A percentile compares a stretch with the other conserved stretches of the same genome.
These are phyloP conservation scores for Colletotrichum lini DNA, from an alignment of 2,329 filamentous ascomycete genomes.

Conservation along the genomic window DNA sequence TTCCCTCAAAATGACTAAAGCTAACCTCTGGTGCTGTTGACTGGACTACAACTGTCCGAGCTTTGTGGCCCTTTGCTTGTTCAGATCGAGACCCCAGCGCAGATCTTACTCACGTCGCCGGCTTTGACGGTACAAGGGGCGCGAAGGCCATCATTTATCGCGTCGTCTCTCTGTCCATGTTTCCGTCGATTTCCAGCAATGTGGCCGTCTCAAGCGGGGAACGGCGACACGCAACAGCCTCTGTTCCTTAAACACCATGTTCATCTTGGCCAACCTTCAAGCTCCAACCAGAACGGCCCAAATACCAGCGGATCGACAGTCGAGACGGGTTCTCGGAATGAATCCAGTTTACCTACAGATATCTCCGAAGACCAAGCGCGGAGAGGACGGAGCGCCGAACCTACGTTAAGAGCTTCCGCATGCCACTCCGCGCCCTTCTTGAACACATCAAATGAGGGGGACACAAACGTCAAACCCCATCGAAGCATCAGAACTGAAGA, in stretches of 20 bases:
- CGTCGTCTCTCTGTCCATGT: conserved; percentile 1
- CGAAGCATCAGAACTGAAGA: background rate
- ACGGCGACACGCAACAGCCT: background rate
- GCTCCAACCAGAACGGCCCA: background rate
- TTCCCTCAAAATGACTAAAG: conserved; percentile 13
- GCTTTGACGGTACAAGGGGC: background rate
- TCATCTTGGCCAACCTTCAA: background rate
- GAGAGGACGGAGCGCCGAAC: conserved; percentile 2
- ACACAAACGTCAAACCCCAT: background rate
- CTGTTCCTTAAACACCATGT: background rate
- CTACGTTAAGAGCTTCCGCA: background rate
- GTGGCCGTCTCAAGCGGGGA: conserved; percentile 3
- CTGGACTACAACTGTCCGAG: background rate
- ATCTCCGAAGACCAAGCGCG: background rate
- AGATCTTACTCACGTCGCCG: background rate
- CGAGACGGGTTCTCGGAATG: background rate
- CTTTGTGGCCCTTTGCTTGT: background rate
- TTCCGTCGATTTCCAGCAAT: background rate
- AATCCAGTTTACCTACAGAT: background rate
- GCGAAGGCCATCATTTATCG: background rate
- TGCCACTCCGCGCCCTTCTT: background rate
- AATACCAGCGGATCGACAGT: background rate
- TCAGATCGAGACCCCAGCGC: background rate
- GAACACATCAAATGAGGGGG: background rate
- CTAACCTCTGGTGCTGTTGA: background rate